Evolutionary conservation across 208 protist species (phyloP), one percentile per base, ranked within the genome.

Genomic region (Phytomonas sp.): DNA sequence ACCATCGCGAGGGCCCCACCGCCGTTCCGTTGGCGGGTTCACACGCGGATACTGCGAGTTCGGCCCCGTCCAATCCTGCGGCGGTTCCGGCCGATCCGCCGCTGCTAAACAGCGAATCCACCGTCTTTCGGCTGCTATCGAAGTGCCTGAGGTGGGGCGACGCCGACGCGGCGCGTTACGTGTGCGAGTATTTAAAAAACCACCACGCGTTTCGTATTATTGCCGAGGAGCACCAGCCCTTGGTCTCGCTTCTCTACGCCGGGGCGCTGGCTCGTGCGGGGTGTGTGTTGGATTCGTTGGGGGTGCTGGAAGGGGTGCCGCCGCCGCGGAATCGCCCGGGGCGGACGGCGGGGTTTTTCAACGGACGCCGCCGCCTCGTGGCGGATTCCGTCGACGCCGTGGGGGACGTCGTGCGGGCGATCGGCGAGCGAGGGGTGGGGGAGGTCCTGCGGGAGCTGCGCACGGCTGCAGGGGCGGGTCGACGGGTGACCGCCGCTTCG

Each of bases 71-170:
- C 0, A 30, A 32, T 20, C 9, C 34, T 17, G 9, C 23, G 36
- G 30, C 17, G 34, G 2, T 36, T 36, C 36, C 30, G 0, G 17
- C 56, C 0, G 72, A 61, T 26, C 71, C 60, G 32, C 84, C 86
- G 28, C 56, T 83, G 34, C 78, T 95, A 61, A 85, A 76, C 77
- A 89, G 81, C 71, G 89, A 92, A 66, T 66, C 79, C 0, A 95
- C 89, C 0, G 68, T 82, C 36, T 79, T 95, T 61, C 84, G 84
- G 29, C 78, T 95, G n/a, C 70, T 93, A 33, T 79, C 83, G 9
- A 93, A 95, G 78, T 95, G 90, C 70, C 79, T 85, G 28, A 75
- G 79, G 37, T 83, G 80, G 74, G 76, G 74, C 15, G 87, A 93
- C 62, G 77, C 76, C 26, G 75, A 33, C 9, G 70, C 85, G 1